Base-by-base conservation (phyloP, 164 flowering plant genomes). In the Vitis labrusca region DNA sequence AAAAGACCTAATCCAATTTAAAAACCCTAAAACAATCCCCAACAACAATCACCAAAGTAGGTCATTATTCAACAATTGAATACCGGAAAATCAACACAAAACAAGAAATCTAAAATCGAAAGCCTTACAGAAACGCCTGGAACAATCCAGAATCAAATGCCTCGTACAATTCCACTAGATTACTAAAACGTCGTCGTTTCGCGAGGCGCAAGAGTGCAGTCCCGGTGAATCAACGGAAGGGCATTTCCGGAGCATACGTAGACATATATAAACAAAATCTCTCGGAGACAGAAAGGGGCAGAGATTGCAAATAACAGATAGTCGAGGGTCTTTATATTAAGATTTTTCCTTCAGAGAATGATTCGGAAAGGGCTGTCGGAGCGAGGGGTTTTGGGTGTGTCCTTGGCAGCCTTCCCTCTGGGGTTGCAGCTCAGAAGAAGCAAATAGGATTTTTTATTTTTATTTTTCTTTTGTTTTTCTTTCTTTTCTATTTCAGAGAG, bases 61-160 rank as follows among this genome's bases (percentile, higher is more conserved):
- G 50, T 65, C 32, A 15, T n/a, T 6, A 13, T 15, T 64, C 4
- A 64, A 37, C 44, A 37, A 37, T 37, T 3, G 7, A 37, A 37
- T 37, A 37, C 44, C 44, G 7, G 44, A 37, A 32, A 59, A 23
- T 30, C 29, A 50, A 47, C 1, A n/a, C 2, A 47, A 49, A 51
- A 19, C 30, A 50, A 50, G 27, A 10, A 57, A 57, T 30, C 27
- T 9, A 50, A 11, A 48, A 59, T 29, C 70, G 27, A 65, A 65
- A 66, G 44, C 16, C 69, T 70, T 70, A 75, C 74, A 51, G 71
- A 70, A 66, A 48, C 9, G 66, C 71, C 70, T 60, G 65, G 73
- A 74, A 69, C 37, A 65, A 69, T 48, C 29, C 63, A 17, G 32
- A n/a, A 48, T 55, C 17, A 4, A 65, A 50, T 5, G 74, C 54